phyloP scores from a whole-genome alignment of 164 flowering plant species.

The Sextonia rubra region DNA sequence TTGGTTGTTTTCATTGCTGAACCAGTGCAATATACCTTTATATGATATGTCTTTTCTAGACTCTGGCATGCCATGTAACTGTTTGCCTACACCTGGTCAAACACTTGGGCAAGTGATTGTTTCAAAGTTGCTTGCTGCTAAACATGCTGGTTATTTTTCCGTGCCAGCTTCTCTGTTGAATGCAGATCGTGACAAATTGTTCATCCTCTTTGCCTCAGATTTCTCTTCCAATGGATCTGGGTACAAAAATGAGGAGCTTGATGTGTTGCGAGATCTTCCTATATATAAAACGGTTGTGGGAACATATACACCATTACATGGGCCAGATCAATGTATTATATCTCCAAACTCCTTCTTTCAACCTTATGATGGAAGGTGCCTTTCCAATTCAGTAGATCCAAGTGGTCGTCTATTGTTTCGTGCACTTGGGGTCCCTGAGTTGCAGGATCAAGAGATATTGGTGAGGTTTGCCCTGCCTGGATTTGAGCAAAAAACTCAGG shows the following conservation, averaged over 20 bases:
- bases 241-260: conserved; percentile 71
- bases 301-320: conserved; percentile 51
- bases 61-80: conserved; percentile 51
- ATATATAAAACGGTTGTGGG: conserved; percentile 72
- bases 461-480: conserved; percentile 86
- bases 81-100: conserved; percentile 53
- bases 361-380: conserved; percentile 71
- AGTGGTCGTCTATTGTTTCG: conserved; percentile 44
- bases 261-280: conserved; percentile 70
- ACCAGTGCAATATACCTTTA: conserved; percentile 81
- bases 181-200: conserved; percentile 60
- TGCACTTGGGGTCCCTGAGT: conserved; percentile 77
- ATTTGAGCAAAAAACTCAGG: conserved; percentile 58
- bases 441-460: conserved; percentile 75
- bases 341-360: conserved; percentile 77
- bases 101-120: conserved; percentile 77
- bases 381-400: conserved; percentile 51
- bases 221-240: conserved; percentile 39
- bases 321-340: conserved; percentile 65
- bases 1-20: conserved; percentile 81
- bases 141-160: conserved; percentile 71
- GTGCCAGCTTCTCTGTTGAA: conserved; percentile 47
- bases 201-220: conserved; percentile 68
- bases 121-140: conserved; percentile 79
- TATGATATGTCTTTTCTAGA: conserved; percentile 66